Evolutionary conservation across 2,329 filamentous ascomycete species (phyloP), one percentile per base, ranked within the genome.

Genomic region (Colletotrichum spaethianum): DNA sequence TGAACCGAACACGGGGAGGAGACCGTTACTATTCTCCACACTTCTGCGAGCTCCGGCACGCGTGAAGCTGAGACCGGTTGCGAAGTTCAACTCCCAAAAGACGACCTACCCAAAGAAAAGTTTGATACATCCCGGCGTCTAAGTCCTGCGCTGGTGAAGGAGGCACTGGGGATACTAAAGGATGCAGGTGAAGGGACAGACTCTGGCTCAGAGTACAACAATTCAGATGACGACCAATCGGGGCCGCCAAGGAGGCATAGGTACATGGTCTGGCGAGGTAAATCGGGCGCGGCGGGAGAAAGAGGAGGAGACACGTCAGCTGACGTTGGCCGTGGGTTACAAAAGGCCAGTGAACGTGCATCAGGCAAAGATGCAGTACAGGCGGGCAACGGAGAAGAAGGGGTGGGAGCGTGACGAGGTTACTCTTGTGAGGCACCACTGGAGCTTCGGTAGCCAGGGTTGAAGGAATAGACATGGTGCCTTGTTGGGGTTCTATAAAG

Each of bases 391-490:
- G 46, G 38, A 62, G 26, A 60, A 40, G 38, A 63, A 71, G 28
- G 63, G 67, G 8, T 67, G 68, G 63, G 68, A 71, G 33, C 38
- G 40, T 8, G 42, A 48, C 56, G 42, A 77, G 73, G 8, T 75
- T 63, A 16, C 70, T 74, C 48, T 75, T 64, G 20, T 63, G 74
- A 23, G 65, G 23, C 48, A 63, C 26, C 38, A 31, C 12, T 68
- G 59, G 46, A 28, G 40, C 18, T 50, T 33, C 20, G n/a, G 33
- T 57, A 56, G 18, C 18, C 40, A n/a, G 4, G 3, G 28, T 11
- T 26, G 14, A 36, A n/a, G 20, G 16, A 2, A 2, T 7, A 14
- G 8, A 4, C 1, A 4, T 38, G 14, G 20, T 14, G 1, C 57
- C 0, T 60, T 60, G 8, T 44, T 18, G 28, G 40, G 8, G 7